Base-by-base conservation (phyloP, 2,329 filamentous ascomycete genomes). In the Colletotrichum zoysiae region DNA sequence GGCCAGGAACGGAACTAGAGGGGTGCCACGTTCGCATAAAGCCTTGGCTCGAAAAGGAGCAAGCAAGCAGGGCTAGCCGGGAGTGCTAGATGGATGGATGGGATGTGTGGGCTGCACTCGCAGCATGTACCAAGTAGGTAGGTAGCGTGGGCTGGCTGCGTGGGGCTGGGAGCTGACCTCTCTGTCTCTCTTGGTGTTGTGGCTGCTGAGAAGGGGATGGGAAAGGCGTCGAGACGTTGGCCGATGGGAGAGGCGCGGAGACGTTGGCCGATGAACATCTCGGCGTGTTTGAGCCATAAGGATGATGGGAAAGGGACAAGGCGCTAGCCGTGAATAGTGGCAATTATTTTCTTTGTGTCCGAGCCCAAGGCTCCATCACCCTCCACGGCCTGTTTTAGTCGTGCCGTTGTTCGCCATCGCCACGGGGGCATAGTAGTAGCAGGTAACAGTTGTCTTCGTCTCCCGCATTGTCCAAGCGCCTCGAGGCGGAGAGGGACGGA, bases 1-100 rank as follows among this genome's bases (percentile, higher is more conserved):
- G 57, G 40, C 70, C 58, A 70, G 40, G 57, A 55, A 56, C 46
- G 48, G 55, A 26, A 50, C 70, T 72, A 70, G 70, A 64, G 59
- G 53, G 12, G 58, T 70, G 59, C 66, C 70, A 60, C 59, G 42
- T 66, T 72, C 42, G 48, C 53, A 61, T 72, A 38, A 30, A 55
- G 65, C n/a, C 16, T 46, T 53, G 42, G 48, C 48, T 46, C 35
- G 56, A 16, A 59, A 55, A 51, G 46, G 46, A 65, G n/a, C 55
- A 60, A 61, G 60, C 42, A 44, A 9, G 35, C 30, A 30, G 33
- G 55, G 55, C 59, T 70, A 72, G 55, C 33, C 53, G 59, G 46
- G 12, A 23, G 48, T 56, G 44, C 65, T 60, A 64, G 53, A 26
- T 23, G 59, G 60, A 33, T 30, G 55, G 60, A 35, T n/a, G 59